These are phyloP conservation scores for Oryza punctata DNA, from an alignment of 176 grass and related monocot genomes.

Conservation along the genomic window DNA sequence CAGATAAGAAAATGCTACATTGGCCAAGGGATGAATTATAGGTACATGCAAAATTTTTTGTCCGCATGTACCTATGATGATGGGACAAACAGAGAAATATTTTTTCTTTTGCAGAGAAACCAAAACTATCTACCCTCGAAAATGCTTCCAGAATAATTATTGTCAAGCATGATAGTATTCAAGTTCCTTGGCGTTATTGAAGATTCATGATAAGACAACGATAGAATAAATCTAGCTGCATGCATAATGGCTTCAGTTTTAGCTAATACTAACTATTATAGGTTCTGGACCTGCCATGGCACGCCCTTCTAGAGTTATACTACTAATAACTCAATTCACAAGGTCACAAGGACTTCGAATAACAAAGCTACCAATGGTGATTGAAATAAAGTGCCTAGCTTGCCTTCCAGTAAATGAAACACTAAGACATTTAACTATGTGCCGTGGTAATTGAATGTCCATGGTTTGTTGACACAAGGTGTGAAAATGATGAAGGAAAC, in stretches of 20 bases:
- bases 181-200: constrained; percentile 6
- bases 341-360: not conserved
- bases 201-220: constrained; percentile 18
- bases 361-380: not conserved
- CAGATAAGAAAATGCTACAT: not conserved
- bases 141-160: constrained; percentile 22
- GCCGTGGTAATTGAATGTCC: not conserved
- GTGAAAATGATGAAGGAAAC: not conserved
- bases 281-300: constrained; percentile 19
- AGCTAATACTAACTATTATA: not conserved
- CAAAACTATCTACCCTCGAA: not conserved
- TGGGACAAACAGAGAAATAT: constrained; percentile 14
- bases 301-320: not conserved
- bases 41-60: not conserved
- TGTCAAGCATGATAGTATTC: not conserved
- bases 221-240: not conserved
- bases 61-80: no score
- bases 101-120: no score
- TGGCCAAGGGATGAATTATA: not conserved
- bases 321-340: not conserved
- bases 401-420: constrained; percentile 35
- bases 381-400: constrained; percentile 17
- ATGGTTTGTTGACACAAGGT: not conserved
- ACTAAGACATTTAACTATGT: not conserved
- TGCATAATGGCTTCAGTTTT: constrained; percentile 17